These are phyloP conservation scores for Heterobasidion irregulare DNA, from an alignment of 1,284 basidiomycete species.

Conservation along the genomic window DNA sequence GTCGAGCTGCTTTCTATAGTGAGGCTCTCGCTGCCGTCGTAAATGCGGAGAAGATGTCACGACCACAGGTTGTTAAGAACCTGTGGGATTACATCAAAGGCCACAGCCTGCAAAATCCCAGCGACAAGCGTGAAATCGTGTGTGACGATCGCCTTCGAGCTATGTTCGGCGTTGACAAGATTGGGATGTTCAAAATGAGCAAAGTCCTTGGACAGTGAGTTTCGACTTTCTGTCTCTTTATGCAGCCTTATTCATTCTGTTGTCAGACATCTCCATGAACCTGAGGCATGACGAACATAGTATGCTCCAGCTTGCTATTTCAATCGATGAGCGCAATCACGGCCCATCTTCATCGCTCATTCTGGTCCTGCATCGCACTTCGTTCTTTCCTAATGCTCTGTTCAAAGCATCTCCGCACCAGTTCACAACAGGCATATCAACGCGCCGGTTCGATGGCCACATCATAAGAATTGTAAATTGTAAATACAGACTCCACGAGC, in stretches of 20 bases:
- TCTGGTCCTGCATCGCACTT: not conserved
- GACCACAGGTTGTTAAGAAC: conserved; percentile 84
- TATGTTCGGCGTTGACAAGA: conserved; percentile 69
- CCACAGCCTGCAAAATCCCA: conserved; percentile 73
- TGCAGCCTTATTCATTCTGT: not conserved
- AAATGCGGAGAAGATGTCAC: conserved; percentile 20
- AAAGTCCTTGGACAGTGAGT: conserved; percentile 71
- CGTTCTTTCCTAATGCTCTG: not conserved
- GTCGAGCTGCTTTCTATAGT: conserved; percentile 26
- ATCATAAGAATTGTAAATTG: not conserved
- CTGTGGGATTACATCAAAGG: conserved; percentile 82
- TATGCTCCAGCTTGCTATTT: not conserved
- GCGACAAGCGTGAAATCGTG: conserved; percentile 72
- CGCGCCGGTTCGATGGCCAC: too few relatives aligned
- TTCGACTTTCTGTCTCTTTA: not conserved
- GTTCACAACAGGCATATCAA: too few relatives aligned
- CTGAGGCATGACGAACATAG: conserved; percentile 1
- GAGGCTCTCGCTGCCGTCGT: conserved; percentile 56
- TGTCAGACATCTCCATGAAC: conserved; percentile 9
- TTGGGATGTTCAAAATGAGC: conserved; percentile 87
- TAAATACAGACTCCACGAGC: not conserved
- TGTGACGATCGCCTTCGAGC: conserved; percentile 65
- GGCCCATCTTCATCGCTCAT: not conserved
- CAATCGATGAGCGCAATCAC: not conserved
- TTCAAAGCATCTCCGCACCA: not conserved